These are phyloP conservation scores for Moesziomyces globuligerus DNA, from an alignment of 1,284 basidiomycete species.

Conservation along the genomic window DNA sequence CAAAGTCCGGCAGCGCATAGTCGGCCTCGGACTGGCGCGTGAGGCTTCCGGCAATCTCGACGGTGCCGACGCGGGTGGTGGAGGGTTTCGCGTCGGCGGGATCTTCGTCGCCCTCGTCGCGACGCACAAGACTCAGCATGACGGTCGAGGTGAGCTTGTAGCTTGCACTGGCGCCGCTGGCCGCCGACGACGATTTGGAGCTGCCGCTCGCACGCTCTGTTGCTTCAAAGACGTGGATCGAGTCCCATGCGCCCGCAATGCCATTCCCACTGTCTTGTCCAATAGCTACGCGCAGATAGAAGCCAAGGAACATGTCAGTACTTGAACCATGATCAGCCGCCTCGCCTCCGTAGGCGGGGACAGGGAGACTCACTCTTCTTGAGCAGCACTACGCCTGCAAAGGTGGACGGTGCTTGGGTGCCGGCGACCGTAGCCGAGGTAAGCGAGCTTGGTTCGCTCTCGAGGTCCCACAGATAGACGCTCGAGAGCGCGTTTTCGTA, in stretches of 20 bases:
- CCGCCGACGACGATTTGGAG: conserved; percentile 21
- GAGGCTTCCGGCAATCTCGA: conserved; percentile 92
- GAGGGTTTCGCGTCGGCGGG: conserved; percentile 22
- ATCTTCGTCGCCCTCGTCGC: conserved; percentile 69
- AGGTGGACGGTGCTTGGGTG: conserved; percentile 72
- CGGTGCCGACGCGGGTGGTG: conserved; percentile 73
- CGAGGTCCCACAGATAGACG: conserved; percentile 97
- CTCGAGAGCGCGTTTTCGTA: conserved; percentile 97
- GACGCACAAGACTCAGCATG: conserved; percentile 89
- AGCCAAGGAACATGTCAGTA: not conserved
- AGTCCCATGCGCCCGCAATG: conserved; percentile 86
- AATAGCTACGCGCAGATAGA: conserved; percentile 22
- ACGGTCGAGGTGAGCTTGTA: conserved; percentile 98
- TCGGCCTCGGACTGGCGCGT: conserved; percentile 85
- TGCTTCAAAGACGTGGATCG: conserved; percentile 96
- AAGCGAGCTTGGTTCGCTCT: conserved; percentile 72
- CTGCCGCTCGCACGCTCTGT: conserved; percentile 73
- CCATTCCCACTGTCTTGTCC: conserved; percentile 47
- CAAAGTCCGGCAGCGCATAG: conserved; percentile 48
- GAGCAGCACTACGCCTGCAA: conserved; percentile 94
- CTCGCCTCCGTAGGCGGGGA: too few species aligned
- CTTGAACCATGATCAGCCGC: too few species aligned
- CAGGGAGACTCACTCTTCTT: conserved; percentile 95
- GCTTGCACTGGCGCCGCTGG: conserved; percentile 80
- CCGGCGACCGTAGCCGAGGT: conserved; percentile 24